Base-by-base conservation (phyloP, 768 basidiomycete genomes). In the Termitomyces bulborhizus region DNA sequence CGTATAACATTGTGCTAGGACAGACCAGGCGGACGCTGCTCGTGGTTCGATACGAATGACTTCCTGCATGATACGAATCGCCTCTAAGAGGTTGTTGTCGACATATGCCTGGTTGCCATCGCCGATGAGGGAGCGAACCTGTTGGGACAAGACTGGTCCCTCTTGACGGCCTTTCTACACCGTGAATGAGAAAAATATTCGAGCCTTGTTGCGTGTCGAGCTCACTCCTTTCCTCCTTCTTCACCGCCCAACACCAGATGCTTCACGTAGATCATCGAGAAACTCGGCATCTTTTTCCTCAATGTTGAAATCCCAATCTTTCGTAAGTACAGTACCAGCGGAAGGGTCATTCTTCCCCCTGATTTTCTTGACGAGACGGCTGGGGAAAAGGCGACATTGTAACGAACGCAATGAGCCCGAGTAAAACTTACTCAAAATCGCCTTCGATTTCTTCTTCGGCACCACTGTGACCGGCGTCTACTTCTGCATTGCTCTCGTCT, bases 1-100 rank as follows among this genome's bases (percentile, higher is more conserved):
- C 34, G 84, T 80, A 65, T 93, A 88, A 62, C 90, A 91, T 59
- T 87, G 82, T 2, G 90, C 92, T 6, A 98, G 80, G 0, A 93
- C 90, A 7, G 84, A 82, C 95, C 95, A 99, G 1, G 93, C 90
- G 2, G 82, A 71, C 0, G 79, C 75, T 1, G 93, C 88, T 16
- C 89, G 82, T 2, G 95, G 93, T 66, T 99, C 96, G 54, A 94
- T 91, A 8, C 92, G 83, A 52, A 99, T 93, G 60, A 97, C 90
- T 65, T 98, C 93, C 65, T 88, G 85, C 82, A 94, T 90, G 26
- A 86, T 78, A 18, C 83, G 80, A 36, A 93, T 84, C 1, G 93
- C 86, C 60, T 86, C 78, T 2, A 76, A 70, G 8, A 84, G 71
- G 53, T 91, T 71, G 57, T 74, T 81, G 62, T 87, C 82, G 48